A percentile compares a stretch with the other conserved stretches of the same genome.
Evolutionary conservation across 208 protist genomes (phyloP).

Genomic region (Kentomonas sorsogonicus): DNA sequence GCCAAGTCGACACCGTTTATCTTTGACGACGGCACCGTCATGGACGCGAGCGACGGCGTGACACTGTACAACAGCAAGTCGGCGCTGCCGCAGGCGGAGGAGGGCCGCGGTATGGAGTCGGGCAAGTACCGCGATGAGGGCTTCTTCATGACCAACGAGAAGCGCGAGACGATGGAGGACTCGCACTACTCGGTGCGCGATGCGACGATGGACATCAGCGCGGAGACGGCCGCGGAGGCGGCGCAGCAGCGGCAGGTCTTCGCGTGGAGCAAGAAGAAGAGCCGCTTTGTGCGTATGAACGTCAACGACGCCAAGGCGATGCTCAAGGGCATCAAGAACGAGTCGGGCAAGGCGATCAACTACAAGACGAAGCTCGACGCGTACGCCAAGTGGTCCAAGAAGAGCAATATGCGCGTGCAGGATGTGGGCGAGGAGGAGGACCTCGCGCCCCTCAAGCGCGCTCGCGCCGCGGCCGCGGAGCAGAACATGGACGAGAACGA

Average conservation of each 20-base stretch:
- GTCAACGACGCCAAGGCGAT: constrained; percentile 87
- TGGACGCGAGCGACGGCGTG: neutral
- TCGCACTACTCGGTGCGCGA: constrained; percentile 87
- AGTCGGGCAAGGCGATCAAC: constrained; percentile 89
- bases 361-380: constrained; percentile 86
- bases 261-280: constrained; percentile 92
- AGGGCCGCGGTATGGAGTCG: constrained; percentile 23
- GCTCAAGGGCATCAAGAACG: constrained; percentile 88
- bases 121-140: constrained; percentile 69
- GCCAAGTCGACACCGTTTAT: constrained; percentile 25
- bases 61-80: constrained; percentile 4
- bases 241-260: constrained; percentile 84
- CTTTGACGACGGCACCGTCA: constrained; percentile 17
- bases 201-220: constrained; percentile 82
- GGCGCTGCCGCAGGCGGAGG: constrained; percentile 1
- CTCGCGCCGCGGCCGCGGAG: constrained; percentile 36
- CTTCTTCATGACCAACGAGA: constrained; percentile 72
- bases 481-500: constrained; percentile 32
- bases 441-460: constrained; percentile 63
- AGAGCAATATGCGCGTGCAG: constrained; percentile 90
- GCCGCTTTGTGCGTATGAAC: constrained; percentile 88
- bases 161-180: constrained; percentile 61
- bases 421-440: constrained; percentile 90
- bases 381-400: constrained; percentile 87
- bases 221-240: constrained; percentile 78